Evolutionary conservation across 805 yeast species (phyloP), one percentile per base, ranked within the genome.

Genomic region (Priceomyces haplophilus): DNA sequence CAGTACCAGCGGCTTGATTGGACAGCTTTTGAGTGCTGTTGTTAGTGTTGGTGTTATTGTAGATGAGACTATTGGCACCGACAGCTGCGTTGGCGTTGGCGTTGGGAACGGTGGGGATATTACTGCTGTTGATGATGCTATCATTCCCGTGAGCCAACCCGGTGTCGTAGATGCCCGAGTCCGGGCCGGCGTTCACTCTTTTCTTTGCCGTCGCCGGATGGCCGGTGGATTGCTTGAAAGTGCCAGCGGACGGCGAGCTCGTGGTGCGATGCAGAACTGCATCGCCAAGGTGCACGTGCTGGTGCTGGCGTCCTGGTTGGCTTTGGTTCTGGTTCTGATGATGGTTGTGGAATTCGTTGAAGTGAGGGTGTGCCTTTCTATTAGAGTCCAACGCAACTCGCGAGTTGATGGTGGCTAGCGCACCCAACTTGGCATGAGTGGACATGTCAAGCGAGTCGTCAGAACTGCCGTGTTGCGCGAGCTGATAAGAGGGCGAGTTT

Each of bases 321-420:
- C 40, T 15, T 34, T 48, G 46, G 44, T 47, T 47, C 29, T 46
- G 51, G 35, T 47, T 42, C 30, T 48, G 47, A 34, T 48, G 49
- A 18, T 46, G 43, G 19, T 34, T 41, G 18, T 33, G 47, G 11
- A 36, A 16, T 27, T 36, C 33, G 31, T 31, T 31, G 29, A 42
- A 42, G 21, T 37, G 45, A 16, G 16, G 27, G 35, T 52, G 50
- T 8, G 49, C 51, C 48, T 67, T 69, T 47, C 69, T 64, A 48
- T 59, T 65, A 13, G 69, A 65, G 50, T 71, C 76, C 47, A 71
- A 60, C 1, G 73, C 75, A 31, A 71, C 80, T 17, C 86, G 60
- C 6, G 76, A 72, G 58, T 79, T 79, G 47, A 81, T 82, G 2
- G 88, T 82, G 19, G 82, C 76, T 43, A 82, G 68, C 0, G 88